Base-by-base conservation (phyloP, 1,139 yeast genomes). In the Yamadazyma triangularis region DNA sequence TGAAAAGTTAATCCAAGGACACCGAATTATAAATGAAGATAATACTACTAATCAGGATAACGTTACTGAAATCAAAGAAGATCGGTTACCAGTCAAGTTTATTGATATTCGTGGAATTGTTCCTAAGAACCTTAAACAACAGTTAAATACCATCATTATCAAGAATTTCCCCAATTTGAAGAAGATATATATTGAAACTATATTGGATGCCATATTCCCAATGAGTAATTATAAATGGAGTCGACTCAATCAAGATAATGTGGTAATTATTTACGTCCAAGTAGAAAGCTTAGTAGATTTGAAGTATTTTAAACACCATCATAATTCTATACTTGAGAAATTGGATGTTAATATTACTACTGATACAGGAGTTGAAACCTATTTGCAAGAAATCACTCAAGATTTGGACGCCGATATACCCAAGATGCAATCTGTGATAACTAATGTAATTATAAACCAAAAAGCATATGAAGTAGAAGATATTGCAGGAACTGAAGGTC, bases 121-220 rank as follows among this genome's bases (percentile, higher is more conserved):
- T 3, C 70, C 72, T 0, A 35, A 34, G 3, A 60, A 55, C 26
- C 41, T 64, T 28, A 53, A 55, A 20, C 62, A 69, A 16, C 75
- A 72, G 36, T 34, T 69, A 4, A 43, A 57, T 31, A 57, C 66
- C 5, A 48, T 70, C 3, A 45, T 58, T 1, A 42, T 71, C 7
- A 52, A 52, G 21, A 51, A 53, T 29, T 60, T 69, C 33, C 69
- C 70, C 4, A 47, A 48, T 19, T 38, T 68, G 8, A 48, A 54
- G 35, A 44, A 40, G 20, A 37, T 43, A 5, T 48, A 49, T 0
- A 47, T 66, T 8, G 75, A 67, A 38, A 43, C 42, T 22, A 37
- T 61, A 2, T 39, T 67, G 10, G 31, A 36, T 9, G 22, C 27
- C 9, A 18, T 18, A 18, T 7, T 18, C 9, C 8, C 6, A 18